A percentile compares a stretch with the other conserved stretches of the same genome.
Evolutionary conservation across 2,329 filamentous ascomycete genomes (phyloP).

Genomic region (Pseudogymnoascus sp.): DNA sequence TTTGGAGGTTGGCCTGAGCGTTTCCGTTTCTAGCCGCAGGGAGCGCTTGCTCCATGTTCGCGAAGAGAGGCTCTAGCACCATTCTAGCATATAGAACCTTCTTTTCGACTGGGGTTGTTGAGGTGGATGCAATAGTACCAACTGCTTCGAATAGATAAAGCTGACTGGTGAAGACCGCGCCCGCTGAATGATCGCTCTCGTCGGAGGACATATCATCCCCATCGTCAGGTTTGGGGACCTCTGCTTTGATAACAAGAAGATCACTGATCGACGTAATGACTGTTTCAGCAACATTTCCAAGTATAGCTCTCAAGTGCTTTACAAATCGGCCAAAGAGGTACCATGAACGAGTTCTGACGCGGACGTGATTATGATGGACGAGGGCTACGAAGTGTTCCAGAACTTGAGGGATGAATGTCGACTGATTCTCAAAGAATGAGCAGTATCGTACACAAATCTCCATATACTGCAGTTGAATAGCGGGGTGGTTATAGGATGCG

Average conservation of each 20-base stretch:
- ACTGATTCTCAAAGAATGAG: conserved; percentile 81
- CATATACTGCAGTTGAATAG: conserved; percentile 94
- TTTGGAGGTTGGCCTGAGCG: conserved; percentile 72
- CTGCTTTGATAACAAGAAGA: conserved; percentile 81
- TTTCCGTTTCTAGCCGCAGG: conserved; percentile 69
- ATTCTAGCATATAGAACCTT: conserved; percentile 80
- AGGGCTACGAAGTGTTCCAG: conserved; percentile 86
- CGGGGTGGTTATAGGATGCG: conserved; percentile 77
- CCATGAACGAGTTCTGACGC: conserved; percentile 87
- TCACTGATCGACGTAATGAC: conserved; percentile 87
- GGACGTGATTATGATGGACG: conserved; percentile 78
- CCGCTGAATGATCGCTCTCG: conserved; percentile 80
- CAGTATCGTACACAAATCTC: conserved; percentile 94
- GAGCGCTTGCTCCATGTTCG: conserved; percentile 78
- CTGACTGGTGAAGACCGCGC: conserved; percentile 84
- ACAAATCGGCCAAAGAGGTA: conserved; percentile 92
- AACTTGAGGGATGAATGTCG: conserved; percentile 71
- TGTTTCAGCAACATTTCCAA: conserved; percentile 83
- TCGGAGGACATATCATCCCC: conserved; percentile 91
- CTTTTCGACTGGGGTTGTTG: conserved; percentile 67
- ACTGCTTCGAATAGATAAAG: conserved; percentile 92
- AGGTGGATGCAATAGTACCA: conserved; percentile 80
- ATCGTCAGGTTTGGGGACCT: conserved; percentile 66
- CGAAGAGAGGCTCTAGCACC: conserved; percentile 81
- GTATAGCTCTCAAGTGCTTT: conserved; percentile 72